Evolutionary conservation across 1,284 basidiomycete genomes (phyloP).

Genomic region (Phellinidium pouzarii): DNA sequence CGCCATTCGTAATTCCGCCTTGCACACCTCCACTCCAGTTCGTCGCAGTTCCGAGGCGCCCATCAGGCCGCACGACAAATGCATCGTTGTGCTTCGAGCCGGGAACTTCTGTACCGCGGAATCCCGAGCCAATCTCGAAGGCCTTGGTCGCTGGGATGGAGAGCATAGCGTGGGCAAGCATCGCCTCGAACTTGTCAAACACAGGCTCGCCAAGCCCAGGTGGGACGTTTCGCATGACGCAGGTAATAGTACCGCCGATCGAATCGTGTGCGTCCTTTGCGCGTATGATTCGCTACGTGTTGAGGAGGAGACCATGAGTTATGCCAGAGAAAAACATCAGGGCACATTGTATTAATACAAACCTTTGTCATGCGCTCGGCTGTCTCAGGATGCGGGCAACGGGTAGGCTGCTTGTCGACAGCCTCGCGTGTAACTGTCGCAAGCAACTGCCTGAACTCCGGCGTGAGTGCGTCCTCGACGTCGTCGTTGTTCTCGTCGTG

Average conservation of each 20-base stretch:
- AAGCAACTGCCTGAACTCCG: conserved; percentile 81
- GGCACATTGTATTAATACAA: too few relatives aligned
- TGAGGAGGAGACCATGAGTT: conserved; percentile 14
- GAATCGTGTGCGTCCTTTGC: conserved; percentile 91
- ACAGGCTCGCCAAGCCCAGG: conserved; percentile 94
- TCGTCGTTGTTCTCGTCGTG: conserved; percentile 58
- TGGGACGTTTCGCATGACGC: conserved; percentile 89
- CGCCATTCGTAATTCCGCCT: conserved; percentile 96
- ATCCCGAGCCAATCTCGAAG: conserved; percentile 97
- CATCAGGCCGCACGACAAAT: conserved; percentile 67
- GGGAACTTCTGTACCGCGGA: conserved; percentile 92
- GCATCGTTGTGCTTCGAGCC: conserved; percentile 93
- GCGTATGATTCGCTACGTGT: conserved; percentile 76
- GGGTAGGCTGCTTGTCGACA: conserved; percentile 83
- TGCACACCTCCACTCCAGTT: conserved; percentile 99
- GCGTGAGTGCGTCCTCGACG: conserved; percentile 72
- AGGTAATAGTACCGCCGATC: conserved; percentile 95
- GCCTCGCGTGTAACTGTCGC: conserved; percentile 77
- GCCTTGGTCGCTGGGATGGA: conserved; percentile 98
- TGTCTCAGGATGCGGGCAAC: conserved; percentile 88
- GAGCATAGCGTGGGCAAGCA: conserved; percentile 96
- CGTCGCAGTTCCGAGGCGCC: conserved; percentile 76
- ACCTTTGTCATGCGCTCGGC: conserved; percentile 89
- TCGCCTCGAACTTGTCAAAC: conserved; percentile 98
- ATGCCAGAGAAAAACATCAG: not conserved